Evolutionary conservation across 2,329 filamentous ascomycete genomes (phyloP), one percentile per base, ranked within the genome.

Genomic region (Acephala macrosclerotiorum): DNA sequence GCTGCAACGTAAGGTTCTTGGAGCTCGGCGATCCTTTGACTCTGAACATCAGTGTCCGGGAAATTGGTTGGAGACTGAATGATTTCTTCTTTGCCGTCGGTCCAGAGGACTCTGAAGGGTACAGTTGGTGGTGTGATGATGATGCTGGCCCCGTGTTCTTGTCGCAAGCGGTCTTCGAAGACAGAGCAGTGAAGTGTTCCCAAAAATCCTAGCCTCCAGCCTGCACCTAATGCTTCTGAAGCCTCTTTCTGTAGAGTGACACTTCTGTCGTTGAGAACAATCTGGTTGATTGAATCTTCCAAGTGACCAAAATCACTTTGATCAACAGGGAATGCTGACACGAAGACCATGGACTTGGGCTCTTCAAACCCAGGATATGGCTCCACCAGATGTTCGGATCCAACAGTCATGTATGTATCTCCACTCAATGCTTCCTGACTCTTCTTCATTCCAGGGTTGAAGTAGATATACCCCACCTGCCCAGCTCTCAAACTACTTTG

Each of bases 101-200:
- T 85, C 85, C 90, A 96, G 11, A 92, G 78, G 8, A 98, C 86
- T 77, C 94, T 96, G 73, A 95, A 96, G 2, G 96, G 94, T 14
- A 99, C 96, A 0, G 93, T 95, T 0, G 96, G 96, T 42, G 97
- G 95, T 0, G 96, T 99, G 76, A 99, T 96, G 79, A 99, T 97
- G 76, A 99, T 94, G 74, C 89, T 96, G 2, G 92, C 91, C 5
- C 95, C 96, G 74, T 99, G 94, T 78, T 99, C 96, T 79, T 97
- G 94, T 51, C 93, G 89, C 61, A 99, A 81, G 0, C 96, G 91
- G 78, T 99, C 96, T 79, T 99, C 94, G 73, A 99, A 99, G 4
- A 99, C 96, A n/a, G 94, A 98, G 80, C 96, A 98, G 78, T 99
- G 96, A 57, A 99, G 82, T 14, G 94, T 98, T n/a, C 96, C 96